phyloP scores from a whole-genome alignment of 805 yeast species.

The Wickerhamiella siamensis region DNA sequence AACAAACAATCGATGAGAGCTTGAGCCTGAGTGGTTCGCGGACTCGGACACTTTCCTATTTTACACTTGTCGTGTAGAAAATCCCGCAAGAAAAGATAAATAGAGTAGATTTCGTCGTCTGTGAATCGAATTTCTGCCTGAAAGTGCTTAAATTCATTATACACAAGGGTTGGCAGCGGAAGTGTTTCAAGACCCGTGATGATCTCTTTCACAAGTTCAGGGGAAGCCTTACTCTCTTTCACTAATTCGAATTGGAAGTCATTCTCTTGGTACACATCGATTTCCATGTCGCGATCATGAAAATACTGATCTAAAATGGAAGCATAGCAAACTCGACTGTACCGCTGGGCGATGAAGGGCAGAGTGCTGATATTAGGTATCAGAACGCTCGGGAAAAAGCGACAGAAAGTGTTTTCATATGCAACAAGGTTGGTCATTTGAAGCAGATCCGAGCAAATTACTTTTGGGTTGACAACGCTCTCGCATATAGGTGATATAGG shows the following conservation, averaged over 20 bases:
- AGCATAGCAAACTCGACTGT: no score
- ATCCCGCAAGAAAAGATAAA: neutral
- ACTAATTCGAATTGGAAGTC: neutral
- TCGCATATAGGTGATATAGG: no score
- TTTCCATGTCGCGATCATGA: neutral
- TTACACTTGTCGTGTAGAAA: neutral
- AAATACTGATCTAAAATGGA: neutral
- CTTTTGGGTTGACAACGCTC: neutral
- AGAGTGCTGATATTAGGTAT: neutral
- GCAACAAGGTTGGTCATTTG: neutral
- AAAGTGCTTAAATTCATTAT: neutral
- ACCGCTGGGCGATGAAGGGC: neutral
- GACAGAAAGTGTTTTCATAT: neutral
- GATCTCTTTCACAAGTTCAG: neutral
- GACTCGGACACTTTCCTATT: neutral
- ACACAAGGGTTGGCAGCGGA: neutral
- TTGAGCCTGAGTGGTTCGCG: neutral
- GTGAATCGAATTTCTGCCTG: neutral
- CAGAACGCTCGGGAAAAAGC: neutral
- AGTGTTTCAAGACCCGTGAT: neutral
- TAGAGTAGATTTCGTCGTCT: neutral
- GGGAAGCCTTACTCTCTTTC: neutral
- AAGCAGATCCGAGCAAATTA: neutral
- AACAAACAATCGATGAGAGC: neutral
- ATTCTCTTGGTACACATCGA: neutral